Conservation (phyloP, 2,329 filamentous ascomycete genomes). For the Talaromyces sp. region DNA sequence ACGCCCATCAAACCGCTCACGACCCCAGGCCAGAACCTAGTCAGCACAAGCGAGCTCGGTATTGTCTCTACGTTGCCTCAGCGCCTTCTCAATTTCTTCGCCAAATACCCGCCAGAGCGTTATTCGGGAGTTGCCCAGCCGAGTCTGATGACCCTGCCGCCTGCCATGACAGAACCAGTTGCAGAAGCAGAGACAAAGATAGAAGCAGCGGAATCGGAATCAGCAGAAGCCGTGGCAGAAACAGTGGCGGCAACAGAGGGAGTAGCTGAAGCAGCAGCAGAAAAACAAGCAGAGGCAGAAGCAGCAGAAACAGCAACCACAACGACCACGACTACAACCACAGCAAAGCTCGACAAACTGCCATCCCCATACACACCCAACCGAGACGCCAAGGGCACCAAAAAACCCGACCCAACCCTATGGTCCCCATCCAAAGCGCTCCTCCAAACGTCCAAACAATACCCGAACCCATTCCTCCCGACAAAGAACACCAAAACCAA, state of each 20-base stretch:
- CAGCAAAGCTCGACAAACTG: conserved; percentile 15
- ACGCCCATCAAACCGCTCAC: not conserved
- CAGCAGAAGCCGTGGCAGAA: not conserved
- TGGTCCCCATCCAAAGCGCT: conserved; percentile 28
- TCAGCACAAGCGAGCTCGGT: not conserved
- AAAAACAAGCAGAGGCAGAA: not conserved
- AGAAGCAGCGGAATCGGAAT: not conserved
- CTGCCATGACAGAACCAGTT: conserved; percentile 21
- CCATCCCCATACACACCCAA: conserved; percentile 38
- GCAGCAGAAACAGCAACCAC: conserved; percentile 40
- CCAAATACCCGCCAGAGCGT: conserved; percentile 71
- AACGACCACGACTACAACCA: conserved; percentile 29
- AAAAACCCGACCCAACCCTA: conserved; percentile 27
- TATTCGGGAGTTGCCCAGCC: conserved; percentile 36
- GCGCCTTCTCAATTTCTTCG: conserved; percentile 79
- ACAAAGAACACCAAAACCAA: conserved; percentile 74
- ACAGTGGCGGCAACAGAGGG: not conserved
- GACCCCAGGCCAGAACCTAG: not conserved
- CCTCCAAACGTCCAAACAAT: conserved; percentile 40
- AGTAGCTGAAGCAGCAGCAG: not conserved
- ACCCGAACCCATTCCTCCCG: conserved; percentile 74
- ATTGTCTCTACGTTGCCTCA: conserved; percentile 54
- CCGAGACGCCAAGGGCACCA: conserved; percentile 37
- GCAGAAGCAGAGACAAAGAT: not conserved
- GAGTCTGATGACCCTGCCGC: conserved; percentile 11